phyloP scores from a whole-genome alignment of 2,329 filamentous ascomycete species.

The Calonectria hawksworthii region DNA sequence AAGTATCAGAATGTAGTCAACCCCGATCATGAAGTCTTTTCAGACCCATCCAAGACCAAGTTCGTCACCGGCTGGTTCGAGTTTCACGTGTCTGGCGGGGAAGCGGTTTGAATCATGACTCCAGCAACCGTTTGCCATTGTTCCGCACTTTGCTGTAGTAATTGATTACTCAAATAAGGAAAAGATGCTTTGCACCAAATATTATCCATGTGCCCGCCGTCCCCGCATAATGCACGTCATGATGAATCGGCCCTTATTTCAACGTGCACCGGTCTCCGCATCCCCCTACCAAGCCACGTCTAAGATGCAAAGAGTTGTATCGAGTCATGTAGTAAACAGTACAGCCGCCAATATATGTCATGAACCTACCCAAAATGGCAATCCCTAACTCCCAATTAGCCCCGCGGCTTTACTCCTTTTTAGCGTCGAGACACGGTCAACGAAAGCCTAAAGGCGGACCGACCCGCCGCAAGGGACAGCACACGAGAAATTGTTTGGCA shows the following conservation, averaged over 20 bases:
- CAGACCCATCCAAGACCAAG: constrained; percentile 30
- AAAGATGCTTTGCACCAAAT: neutral
- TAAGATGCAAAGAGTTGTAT: neutral
- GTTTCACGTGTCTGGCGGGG: constrained; percentile 35
- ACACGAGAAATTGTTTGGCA: neutral
- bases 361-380: neutral
- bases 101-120: constrained; percentile 20
- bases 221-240: neutral
- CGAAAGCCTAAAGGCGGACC: constrained; percentile 3
- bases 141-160: neutral
- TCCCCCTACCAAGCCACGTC: neutral
- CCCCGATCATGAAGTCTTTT: constrained; percentile 37
- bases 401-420: too few species aligned
- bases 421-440: neutral
- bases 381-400: constrained; percentile 11
- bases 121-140: neutral
- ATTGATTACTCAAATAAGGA: neutral
- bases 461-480: constrained; percentile 2
- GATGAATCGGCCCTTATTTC: neutral
- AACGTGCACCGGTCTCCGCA: neutral
- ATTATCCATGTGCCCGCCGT: neutral
- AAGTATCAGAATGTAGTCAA: constrained; percentile 33
- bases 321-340: neutral
- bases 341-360: neutral
- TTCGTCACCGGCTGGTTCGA: constrained; percentile 42